phyloP scores from a whole-genome alignment of 192 early-diverging fungal genomes.

The Umbelopsis ramanniana region DNA sequence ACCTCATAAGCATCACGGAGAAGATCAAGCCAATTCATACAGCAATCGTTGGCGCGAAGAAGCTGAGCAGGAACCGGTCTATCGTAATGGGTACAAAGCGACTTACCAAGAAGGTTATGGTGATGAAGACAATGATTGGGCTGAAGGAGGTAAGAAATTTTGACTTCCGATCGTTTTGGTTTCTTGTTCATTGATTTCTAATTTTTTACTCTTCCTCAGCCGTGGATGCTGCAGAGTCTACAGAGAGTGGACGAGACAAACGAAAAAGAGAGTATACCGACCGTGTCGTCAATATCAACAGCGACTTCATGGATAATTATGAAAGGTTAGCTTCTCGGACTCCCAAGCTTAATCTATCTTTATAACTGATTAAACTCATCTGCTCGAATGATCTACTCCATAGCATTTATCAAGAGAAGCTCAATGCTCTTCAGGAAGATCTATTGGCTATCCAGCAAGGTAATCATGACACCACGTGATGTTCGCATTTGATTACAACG shows the following conservation, averaged over 20 bases:
- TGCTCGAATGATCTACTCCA: neutral
- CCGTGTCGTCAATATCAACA: constrained; percentile 14
- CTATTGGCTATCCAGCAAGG: constrained; percentile 10
- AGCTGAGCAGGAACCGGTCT: constrained; percentile 4
- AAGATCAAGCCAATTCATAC: neutral
- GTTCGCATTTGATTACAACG: too few relatives aligned
- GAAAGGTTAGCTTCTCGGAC: neutral
- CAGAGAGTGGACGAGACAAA: neutral
- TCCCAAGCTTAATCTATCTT: neutral
- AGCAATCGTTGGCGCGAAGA: neutral
- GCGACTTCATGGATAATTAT: constrained; percentile 16
- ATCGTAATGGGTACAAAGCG: constrained; percentile 14
- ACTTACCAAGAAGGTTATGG: neutral
- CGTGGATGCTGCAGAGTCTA: neutral
- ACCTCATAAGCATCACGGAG: neutral
- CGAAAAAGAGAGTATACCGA: constrained; percentile 19
- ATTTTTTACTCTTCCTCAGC: neutral
- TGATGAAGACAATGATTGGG: constrained; percentile 19
- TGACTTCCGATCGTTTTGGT: neutral
- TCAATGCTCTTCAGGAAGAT: constrained; percentile 6
- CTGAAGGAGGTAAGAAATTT: constrained; percentile 10
- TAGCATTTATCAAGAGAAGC: constrained; percentile 15
- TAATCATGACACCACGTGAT: neutral
- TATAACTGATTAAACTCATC: too few relatives aligned
- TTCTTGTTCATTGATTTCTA: neutral